Evolutionary conservation across 1,284 basidiomycete species (phyloP), one percentile per base, ranked within the genome.

Genomic region (Fomes fomentarius): DNA sequence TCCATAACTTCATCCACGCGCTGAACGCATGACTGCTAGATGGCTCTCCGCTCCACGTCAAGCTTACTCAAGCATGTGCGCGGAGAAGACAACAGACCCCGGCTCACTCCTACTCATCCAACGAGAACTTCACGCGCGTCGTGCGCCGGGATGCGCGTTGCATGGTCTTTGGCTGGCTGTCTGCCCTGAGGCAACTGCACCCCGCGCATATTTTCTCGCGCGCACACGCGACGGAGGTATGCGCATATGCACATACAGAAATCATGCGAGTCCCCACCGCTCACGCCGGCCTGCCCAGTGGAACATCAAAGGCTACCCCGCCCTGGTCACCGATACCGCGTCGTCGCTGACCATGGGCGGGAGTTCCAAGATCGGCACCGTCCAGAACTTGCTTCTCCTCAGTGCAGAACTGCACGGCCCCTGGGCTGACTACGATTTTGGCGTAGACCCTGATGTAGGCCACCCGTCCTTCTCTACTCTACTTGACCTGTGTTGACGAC

Each of bases 341-440:
- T 21, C 31, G 10, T 14, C 30, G 15, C 22, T 7, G n/a, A 9
- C 11, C 2, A 47, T 59, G 43, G 51, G 54, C 33, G 58, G 52
- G 30, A 8, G 14, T 21, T 50, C 50, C 17, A 64, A 61, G 45
- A 57, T 61, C 11, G 59, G 57, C 31, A 63, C 61, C 1, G 38
- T 66, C 11, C 64, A 65, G 42, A 65, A 66, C 50, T 35, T 63
- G 34, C 55, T 65, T 33, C 47, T 58, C 1, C 41, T 66, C 17
- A 59, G 62, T 15, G 47, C 51, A 5, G 61, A 65, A 47, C 52
- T 64, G 46, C 63, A 58, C 37, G 24, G 42, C 43, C 56, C 61
- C 3, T 64, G 65, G 65, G 55, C 55, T 12, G 56, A 63, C 38
- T 60, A 66, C 40, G 58, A 62, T 38, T 64, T 66, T 37, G 63